Conservation (phyloP, 2,329 filamentous ascomycete species). For the Simplicillium sp. region DNA sequence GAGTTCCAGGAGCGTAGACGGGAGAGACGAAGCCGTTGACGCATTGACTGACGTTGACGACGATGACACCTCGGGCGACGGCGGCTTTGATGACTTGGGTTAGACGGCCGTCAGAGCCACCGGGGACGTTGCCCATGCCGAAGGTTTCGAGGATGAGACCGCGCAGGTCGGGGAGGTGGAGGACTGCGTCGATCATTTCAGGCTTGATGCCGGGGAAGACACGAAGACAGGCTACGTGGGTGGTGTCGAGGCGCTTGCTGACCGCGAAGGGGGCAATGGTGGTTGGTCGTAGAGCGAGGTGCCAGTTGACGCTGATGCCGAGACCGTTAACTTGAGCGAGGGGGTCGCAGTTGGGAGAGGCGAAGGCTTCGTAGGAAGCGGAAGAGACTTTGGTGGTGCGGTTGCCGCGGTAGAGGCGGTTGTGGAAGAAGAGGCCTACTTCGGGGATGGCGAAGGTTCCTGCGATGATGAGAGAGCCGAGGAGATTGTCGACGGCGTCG, state of each 20-base stretch:
- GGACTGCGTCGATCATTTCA: slow-evolving; percentile 83
- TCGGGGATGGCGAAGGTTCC: slow-evolving; percentile 90
- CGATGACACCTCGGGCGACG: slow-evolving; percentile 70
- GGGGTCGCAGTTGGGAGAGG: slow-evolving; percentile 75
- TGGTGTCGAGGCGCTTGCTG: slow-evolving; percentile 67
- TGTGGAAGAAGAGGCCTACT: slow-evolving; percentile 89
- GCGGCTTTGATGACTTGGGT: slow-evolving; percentile 69
- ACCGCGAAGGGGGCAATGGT: slow-evolving; percentile 66
- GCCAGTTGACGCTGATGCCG: slow-evolving; percentile 74
- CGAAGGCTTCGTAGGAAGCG: slow-evolving; percentile 79
- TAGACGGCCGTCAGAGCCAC: slow-evolving; percentile 68
- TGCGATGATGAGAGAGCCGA: slow-evolving; percentile 80
- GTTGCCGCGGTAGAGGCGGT: slow-evolving; percentile 83
- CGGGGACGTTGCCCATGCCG: slow-evolving; percentile 84
- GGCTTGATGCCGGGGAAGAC: slow-evolving; percentile 90
- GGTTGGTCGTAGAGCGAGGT: slow-evolving; percentile 64
- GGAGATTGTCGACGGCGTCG: slow-evolving; percentile 83
- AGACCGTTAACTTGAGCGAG: slow-evolving; percentile 74
- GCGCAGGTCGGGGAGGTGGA: slow-evolving; percentile 64
- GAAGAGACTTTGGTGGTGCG: slow-evolving; percentile 81
- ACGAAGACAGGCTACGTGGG: slow-evolving; percentile 81
- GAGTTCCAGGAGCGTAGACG: slow-evolving; percentile 68
- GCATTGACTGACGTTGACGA: slow-evolving; percentile 91
- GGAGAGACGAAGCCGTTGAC: slow-evolving; percentile 67
- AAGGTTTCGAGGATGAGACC: slow-evolving; percentile 87